Percentiles rank a stretch among this genome's conserved stretches.
Evolutionary conservation across 805 yeast species (phyloP).

Genomic region (Wickerhamomyces ciferrii): DNA sequence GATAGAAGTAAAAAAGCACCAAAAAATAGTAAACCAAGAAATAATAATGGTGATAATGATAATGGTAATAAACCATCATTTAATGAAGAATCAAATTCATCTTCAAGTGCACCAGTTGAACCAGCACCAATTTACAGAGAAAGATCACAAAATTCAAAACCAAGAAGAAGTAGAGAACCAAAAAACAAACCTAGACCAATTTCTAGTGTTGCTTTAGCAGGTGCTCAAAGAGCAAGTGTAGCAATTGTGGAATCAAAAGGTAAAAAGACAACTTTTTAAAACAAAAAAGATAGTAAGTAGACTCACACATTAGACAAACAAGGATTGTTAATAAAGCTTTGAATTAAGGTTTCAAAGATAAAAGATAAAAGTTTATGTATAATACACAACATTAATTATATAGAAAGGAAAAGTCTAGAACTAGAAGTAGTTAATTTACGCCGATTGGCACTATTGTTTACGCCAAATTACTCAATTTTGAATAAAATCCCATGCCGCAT

Average conservation of each 20-base stretch:
- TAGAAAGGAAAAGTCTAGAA: too few species aligned
- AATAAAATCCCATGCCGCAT: too few species aligned
- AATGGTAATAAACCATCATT: background rate
- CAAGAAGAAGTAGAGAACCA: slow-evolving; percentile 7
- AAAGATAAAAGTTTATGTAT: too few species aligned
- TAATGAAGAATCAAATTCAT: background rate
- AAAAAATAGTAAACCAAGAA: slow-evolving; percentile 20
- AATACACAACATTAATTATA: too few species aligned
- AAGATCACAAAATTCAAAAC: slow-evolving; percentile 10
- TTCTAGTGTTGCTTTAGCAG: slow-evolving; percentile 83
- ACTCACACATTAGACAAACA: too few species aligned
- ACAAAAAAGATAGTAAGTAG: background rate
- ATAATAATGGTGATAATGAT: slow-evolving; percentile 18
- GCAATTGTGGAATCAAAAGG: slow-evolving; percentile 90
- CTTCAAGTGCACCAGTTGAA: slow-evolving; percentile 1
- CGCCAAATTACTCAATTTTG: too few species aligned
- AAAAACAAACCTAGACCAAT: slow-evolving; percentile 27
- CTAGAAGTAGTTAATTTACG: too few species aligned
- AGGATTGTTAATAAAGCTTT: too few species aligned
- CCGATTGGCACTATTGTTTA: too few species aligned
- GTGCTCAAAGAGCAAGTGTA: slow-evolving; percentile 83
- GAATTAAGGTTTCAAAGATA: too few species aligned
- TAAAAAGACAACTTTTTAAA: slow-evolving; percentile 53
- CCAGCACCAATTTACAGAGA: slow-evolving; percentile 2
- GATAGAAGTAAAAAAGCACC: slow-evolving; percentile 73